These are phyloP conservation scores for Fagopyrum esculentum DNA, from an alignment of 148 eudicot species.

Conservation along the genomic window DNA sequence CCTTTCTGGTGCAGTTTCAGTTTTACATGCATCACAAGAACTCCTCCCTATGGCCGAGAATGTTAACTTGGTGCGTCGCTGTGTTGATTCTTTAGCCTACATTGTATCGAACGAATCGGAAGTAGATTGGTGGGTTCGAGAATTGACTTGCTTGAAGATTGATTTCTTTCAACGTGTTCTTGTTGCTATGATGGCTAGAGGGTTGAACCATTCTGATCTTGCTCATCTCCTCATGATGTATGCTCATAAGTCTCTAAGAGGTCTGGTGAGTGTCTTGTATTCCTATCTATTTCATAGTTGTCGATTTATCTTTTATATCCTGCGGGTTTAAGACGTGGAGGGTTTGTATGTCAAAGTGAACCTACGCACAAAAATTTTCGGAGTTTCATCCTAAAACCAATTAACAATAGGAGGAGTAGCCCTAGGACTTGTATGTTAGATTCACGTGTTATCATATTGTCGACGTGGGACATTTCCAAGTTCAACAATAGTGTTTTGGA, in stretches of 20 bases:
- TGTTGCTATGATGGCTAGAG: constrained; percentile 77
- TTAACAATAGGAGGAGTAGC: too few species aligned
- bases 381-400: too few species aligned
- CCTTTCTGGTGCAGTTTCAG: constrained; percentile 52
- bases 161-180: constrained; percentile 73
- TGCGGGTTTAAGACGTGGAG: too few species aligned
- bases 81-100: constrained; percentile 66
- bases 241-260: constrained; percentile 72
- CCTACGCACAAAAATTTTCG: too few species aligned
- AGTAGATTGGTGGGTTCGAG: constrained; percentile 81
- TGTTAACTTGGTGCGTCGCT: constrained; percentile 69
- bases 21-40: constrained; percentile 48
- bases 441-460: too few species aligned
- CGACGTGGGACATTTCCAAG: too few species aligned
- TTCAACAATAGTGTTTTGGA: too few species aligned
- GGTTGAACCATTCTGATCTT: constrained; percentile 67
- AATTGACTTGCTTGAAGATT: constrained; percentile 58
- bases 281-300: too few species aligned
- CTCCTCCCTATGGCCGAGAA: constrained; percentile 60
- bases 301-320: too few species aligned
- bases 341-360: too few species aligned
- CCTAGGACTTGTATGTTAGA: too few species aligned
- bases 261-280: too few species aligned
- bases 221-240: constrained; percentile 83
- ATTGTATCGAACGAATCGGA: constrained; percentile 56